Evolutionary conservation across 1,284 basidiomycete genomes (phyloP), one percentile per base, ranked within the genome.

Genomic region (Ceratobasidium sp.): DNA sequence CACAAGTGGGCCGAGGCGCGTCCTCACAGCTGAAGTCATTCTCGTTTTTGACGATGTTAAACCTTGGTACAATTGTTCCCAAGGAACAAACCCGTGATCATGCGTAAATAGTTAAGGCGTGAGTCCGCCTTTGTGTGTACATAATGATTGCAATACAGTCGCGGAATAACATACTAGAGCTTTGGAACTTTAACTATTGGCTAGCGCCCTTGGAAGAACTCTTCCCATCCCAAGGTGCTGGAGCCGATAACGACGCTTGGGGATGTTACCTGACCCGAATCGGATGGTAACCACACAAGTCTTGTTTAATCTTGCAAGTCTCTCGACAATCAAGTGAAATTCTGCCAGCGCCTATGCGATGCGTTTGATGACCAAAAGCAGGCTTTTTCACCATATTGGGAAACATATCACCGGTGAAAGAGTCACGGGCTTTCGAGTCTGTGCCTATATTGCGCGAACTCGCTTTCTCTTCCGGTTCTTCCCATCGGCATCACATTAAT

Each of bases 1-100:
- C 89, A 88, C 82, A 39, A 82, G 85, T 42, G 81, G 81, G n/a
- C 80, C 83, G 53, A 77, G 83, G 83, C 0, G 88, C 51, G 17
- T 28, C 45, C 11, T 61, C 90, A 5, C 91, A 94, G 82, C 89
- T 91, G 81, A 96, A 95, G 85, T 94, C 92, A 13, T 95, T 95
- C 83, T 90, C 92, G 20, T 96, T 96, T 83, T 95, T 93, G 81
- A 93, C 91, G 0, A 90, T 92, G 10, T 89, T 95, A 11, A 90
- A 94, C 81, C 86, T 96, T 23, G 94, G 94, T 0, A 83, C 87
- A 6, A 91, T 94, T 75, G 76, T 75, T 2, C 79, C 81, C n/a
- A 78, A 73, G 39, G 77, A 76, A 15, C 23, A 31, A 23, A 33
- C 39, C 28, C 28, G 35, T 5, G 67, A 56, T 20, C 51, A 71